phyloP scores from a whole-genome alignment of 306 rosid genomes.

The Corylus avellana region DNA sequence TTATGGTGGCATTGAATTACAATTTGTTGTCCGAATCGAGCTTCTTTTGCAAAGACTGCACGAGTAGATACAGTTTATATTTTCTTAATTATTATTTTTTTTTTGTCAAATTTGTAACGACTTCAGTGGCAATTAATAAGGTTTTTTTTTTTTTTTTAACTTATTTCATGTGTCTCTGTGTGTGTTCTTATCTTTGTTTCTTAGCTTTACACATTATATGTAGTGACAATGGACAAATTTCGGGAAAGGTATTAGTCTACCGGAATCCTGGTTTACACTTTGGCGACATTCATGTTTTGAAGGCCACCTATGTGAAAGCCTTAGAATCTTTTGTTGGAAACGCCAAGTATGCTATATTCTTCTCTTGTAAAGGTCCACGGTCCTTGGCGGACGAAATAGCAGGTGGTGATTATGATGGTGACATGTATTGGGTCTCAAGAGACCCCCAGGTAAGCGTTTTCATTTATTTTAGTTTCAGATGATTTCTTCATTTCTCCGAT shows the following conservation, averaged over 20 bases:
- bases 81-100: neutral
- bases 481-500: slow-evolving; percentile 5
- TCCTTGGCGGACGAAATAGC: slow-evolving; percentile 81
- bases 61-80: neutral
- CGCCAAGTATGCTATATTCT: slow-evolving; percentile 74
- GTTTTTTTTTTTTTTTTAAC: neutral
- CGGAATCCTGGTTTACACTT: slow-evolving; percentile 82
- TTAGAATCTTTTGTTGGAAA: slow-evolving; percentile 58
- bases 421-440: slow-evolving; percentile 75
- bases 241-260: slow-evolving; percentile 73
- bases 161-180: neutral
- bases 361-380: slow-evolving; percentile 74
- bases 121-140: neutral
- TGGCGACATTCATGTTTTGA: slow-evolving; percentile 72
- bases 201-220: neutral
- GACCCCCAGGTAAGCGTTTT: slow-evolving; percentile 56
- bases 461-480: slow-evolving; percentile 1
- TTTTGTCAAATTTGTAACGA: neutral
- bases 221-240: slow-evolving; percentile 66
- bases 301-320: slow-evolving; percentile 52
- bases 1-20: too few relatives aligned
- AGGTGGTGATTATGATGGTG: slow-evolving; percentile 94
- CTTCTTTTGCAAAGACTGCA: neutral
- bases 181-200: neutral
- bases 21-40: neutral